These are phyloP conservation scores for Ophiostoma novo-ulmi DNA, from an alignment of 2,329 filamentous ascomycete genomes.

Conservation along the genomic window DNA sequence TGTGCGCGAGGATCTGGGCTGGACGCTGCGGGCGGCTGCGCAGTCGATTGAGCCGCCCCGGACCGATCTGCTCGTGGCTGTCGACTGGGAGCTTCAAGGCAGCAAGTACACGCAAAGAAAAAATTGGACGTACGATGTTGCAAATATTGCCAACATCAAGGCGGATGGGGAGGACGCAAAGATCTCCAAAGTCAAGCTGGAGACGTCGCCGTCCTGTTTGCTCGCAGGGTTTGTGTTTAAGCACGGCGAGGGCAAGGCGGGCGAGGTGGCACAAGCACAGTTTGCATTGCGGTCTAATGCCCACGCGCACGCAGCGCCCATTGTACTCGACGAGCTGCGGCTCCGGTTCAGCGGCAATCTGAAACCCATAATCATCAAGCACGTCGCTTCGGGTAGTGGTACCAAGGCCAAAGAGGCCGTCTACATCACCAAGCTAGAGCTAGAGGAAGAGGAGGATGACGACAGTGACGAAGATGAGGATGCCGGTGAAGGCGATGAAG, in stretches of 20 bases:
- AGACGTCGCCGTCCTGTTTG: slow-evolving; percentile 31
- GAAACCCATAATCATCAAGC: slow-evolving; percentile 49
- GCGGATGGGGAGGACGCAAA: slow-evolving; percentile 42
- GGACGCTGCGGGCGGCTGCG: slow-evolving; percentile 56
- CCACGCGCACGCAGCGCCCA: slow-evolving; percentile 46
- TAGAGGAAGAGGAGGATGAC: slow-evolving; percentile 23
- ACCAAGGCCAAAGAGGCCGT: neutral
- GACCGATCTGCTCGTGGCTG: slow-evolving; percentile 52
- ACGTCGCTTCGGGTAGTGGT: slow-evolving; percentile 29
- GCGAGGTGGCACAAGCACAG: slow-evolving; percentile 55
- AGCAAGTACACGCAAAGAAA: slow-evolving; percentile 50
- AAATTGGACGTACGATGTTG: slow-evolving; percentile 58
- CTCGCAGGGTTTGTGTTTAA: slow-evolving; percentile 51
- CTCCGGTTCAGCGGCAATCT: slow-evolving; percentile 55
- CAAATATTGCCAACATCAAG: slow-evolving; percentile 46
- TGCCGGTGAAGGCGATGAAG: slow-evolving; percentile 24
- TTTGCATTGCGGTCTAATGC: slow-evolving; percentile 54
- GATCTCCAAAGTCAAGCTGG: slow-evolving; percentile 28
- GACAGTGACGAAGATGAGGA: neutral
- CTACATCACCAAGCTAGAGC: neutral
- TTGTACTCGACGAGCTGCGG: slow-evolving; percentile 48
- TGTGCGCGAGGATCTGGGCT: slow-evolving; percentile 56
- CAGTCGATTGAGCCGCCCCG: slow-evolving; percentile 41
- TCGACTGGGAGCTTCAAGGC: slow-evolving; percentile 62
- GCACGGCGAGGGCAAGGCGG: slow-evolving; percentile 55